phyloP scores from a whole-genome alignment of 768 basidiomycete genomes.

The Clavaria fumosa region DNA sequence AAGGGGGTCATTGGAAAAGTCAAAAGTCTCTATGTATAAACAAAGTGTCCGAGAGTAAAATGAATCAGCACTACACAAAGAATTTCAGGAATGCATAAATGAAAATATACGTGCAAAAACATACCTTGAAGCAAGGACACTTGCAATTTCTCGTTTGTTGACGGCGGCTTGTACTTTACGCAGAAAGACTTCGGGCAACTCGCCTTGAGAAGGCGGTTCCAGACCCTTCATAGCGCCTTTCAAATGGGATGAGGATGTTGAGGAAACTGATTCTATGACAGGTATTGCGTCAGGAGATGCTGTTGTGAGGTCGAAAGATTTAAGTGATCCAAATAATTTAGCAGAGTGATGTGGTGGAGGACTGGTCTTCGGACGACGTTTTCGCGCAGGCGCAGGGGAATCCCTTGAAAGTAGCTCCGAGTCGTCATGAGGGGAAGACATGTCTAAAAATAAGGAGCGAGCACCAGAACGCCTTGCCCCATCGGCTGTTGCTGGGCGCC shows the following conservation, averaged over 20 bases:
- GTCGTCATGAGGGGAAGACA: slow-evolving; percentile 13
- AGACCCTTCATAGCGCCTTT: slow-evolving; percentile 31
- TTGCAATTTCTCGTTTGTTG: slow-evolving; percentile 65
- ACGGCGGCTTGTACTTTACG: slow-evolving; percentile 45
- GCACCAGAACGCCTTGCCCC: slow-evolving; percentile 11
- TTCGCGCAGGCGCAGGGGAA: too few relatives aligned
- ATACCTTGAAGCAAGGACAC: slow-evolving; percentile 71
- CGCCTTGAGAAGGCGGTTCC: slow-evolving; percentile 37
- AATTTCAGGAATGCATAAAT: slow-evolving; percentile 7
- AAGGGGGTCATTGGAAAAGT: slow-evolving; percentile 66
- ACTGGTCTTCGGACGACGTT: too few relatives aligned
- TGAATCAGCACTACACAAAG: slow-evolving; percentile 40
- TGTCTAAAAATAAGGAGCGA: slow-evolving; percentile 17
- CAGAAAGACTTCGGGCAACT: slow-evolving; percentile 60
- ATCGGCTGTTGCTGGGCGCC: slow-evolving; percentile 31
- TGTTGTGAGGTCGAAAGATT: slow-evolving; percentile 10
- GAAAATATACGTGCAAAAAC: slow-evolving; percentile 6
- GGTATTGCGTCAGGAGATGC: neutral
- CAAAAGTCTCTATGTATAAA: slow-evolving; percentile 59
- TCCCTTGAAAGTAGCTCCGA: too few relatives aligned
- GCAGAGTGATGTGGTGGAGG: too few relatives aligned
- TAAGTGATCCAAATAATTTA: slow-evolving; percentile 7
- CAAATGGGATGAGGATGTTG: slow-evolving; percentile 27
- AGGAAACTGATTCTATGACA: slow-evolving; percentile 5
- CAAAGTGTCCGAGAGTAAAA: slow-evolving; percentile 58